Evolutionary conservation across 202 grass and related monocot species (phyloP).

Genomic region (Zoysia matrella): DNA sequence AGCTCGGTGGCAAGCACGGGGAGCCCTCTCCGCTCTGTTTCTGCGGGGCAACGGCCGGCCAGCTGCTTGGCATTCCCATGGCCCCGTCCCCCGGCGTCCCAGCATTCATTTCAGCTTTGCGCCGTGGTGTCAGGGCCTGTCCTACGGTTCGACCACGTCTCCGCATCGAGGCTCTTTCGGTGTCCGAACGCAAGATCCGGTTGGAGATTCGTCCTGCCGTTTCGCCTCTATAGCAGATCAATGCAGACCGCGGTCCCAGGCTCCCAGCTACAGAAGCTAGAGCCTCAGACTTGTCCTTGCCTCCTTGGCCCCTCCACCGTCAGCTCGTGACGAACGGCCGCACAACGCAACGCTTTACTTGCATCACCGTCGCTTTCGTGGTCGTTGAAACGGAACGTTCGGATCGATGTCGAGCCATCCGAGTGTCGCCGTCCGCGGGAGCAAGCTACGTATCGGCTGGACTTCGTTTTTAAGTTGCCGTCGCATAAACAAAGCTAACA

Average conservation of each 20-base stretch:
- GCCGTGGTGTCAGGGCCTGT: not conserved
- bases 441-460: no score
- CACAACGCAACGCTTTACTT: not conserved
- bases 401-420: not conserved
- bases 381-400: constrained; percentile 26
- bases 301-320: not conserved
- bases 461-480: no score
- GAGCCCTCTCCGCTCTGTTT: not conserved
- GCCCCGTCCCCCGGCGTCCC: not conserved
- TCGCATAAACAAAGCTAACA: no score
- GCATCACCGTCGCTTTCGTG: not conserved
- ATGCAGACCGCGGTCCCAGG: not conserved
- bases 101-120: not conserved
- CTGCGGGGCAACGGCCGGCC: not conserved
- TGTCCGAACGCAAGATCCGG: not conserved
- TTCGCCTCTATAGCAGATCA: not conserved
- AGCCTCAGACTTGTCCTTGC: not conserved
- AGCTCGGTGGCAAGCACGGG: not conserved
- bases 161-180: constrained; percentile 1
- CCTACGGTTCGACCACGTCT: not conserved
- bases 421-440: not conserved
- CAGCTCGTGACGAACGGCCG: not conserved
- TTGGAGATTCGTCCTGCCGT: not conserved
- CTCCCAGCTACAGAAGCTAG: not conserved
- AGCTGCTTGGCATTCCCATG: constrained; percentile 7